Base-by-base conservation (phyloP, 805 yeast genomes). In the Kazachstania africana region DNA sequence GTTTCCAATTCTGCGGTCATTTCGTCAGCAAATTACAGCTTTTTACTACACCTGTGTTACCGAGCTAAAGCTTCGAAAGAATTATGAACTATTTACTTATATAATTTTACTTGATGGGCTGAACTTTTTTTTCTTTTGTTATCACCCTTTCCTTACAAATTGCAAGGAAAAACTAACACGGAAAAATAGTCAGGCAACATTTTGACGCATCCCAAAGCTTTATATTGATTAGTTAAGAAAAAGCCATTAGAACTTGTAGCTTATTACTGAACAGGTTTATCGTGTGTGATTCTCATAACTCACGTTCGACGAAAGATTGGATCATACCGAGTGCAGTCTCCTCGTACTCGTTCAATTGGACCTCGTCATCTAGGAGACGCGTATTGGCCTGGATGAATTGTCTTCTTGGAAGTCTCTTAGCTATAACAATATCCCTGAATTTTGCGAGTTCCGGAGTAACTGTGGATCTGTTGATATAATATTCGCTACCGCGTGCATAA, bases 301-400 rank as follows among this genome's bases (percentile, higher is more conserved):
- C 72, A 43, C 84, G 64, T 39, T 80, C 87, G 22, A 57, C 64
- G 57, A 77, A 84, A 45, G 87, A 76, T 55, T 76, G 70, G 47
- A 84, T 78, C 79, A 84, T 68, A 17, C 94, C 94, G 22, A 63
- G 61, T 42, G 74, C 75, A 9, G 75, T 65, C 50, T 80, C 88
- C 17, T 71, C 76, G 45, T 84, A 84, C 49, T 81, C 94, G 35
- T 63, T 66, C n/a, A 83, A 63, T 25, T 57, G 65, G 4, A 48
- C 44, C 9, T 17, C 21, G 12, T 41, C 41, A 12, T 31, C 36
- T 8, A 50, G 42, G 27, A 72, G 39, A 16, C 59, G 43, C 6
- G 94, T 78, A 57, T 84, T 84, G 17, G 85, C 82, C 57, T 84
- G 95, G 35, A 84, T 73, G 43, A 78, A 70, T 53, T 82, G 93